These are phyloP conservation scores for Areca catechu DNA, from an alignment of 176 grass and related monocot genomes.

Conservation along the genomic window DNA sequence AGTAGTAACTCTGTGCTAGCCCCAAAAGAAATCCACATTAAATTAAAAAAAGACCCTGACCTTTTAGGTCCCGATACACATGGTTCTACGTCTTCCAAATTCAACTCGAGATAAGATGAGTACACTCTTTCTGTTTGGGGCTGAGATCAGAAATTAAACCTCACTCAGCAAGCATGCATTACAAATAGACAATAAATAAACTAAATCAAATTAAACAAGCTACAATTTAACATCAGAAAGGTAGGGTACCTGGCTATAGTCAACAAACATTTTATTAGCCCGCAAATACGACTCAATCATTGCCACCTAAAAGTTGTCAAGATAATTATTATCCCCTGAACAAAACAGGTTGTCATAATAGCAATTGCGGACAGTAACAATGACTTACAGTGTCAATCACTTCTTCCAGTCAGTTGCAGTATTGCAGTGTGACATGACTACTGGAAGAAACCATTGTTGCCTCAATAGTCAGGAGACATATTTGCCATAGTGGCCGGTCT, in stretches of 20 bases:
- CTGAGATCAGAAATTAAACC: conserved; percentile 22
- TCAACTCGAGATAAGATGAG: conserved; percentile 78
- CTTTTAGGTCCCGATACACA: conserved; percentile 85
- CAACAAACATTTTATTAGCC: conserved; percentile 89
- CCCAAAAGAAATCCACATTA: too few species aligned
- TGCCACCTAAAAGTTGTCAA: conserved; percentile 34
- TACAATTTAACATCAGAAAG: conserved; percentile 6
- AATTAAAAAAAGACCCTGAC: conserved; percentile 2
- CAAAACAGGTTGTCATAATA: too few species aligned
- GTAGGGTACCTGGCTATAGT: conserved; percentile 59
- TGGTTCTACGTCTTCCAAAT: conserved; percentile 68
- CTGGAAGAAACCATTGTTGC: conserved; percentile 99
- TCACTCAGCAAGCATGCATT: too few species aligned
- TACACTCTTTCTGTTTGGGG: conserved; percentile 61
- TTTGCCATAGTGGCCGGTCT: conserved; percentile 96
- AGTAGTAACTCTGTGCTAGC: too few species aligned
- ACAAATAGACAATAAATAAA: not conserved
- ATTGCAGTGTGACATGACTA: conserved; percentile 82
- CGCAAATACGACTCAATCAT: conserved; percentile 92
- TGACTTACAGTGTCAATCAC: conserved; percentile 68
- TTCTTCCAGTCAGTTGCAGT: conserved; percentile 85
- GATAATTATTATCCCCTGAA: too few species aligned
- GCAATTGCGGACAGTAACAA: not conserved
- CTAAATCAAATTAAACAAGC: not conserved
- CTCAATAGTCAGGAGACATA: conserved; percentile 97